phyloP scores from a whole-genome alignment of 768 basidiomycete species.

The Hydnum rufescens region DNA sequence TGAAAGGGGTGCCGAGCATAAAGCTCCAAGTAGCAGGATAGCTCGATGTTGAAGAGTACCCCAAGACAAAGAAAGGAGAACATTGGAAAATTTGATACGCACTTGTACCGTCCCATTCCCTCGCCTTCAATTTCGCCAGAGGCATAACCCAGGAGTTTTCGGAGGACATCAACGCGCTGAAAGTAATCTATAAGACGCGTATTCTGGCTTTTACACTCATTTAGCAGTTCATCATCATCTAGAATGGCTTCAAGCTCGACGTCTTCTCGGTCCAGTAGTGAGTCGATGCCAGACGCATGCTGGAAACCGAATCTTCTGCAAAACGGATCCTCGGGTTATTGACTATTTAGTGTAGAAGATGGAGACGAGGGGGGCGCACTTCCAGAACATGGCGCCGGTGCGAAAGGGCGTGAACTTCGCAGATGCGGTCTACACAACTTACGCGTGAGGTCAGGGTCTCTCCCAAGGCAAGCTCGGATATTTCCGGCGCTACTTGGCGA shows the following conservation, averaged over 20 bases:
- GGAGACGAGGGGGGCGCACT: too few relatives aligned
- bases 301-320: constrained; percentile 69
- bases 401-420: too few relatives aligned
- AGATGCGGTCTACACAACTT: too few relatives aligned
- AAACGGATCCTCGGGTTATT: too few relatives aligned
- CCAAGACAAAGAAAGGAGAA: constrained; percentile 1
- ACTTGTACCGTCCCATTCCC: constrained; percentile 68
- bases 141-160: constrained; percentile 66
- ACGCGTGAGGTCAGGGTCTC: too few relatives aligned
- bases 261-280: constrained; percentile 75
- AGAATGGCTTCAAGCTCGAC: constrained; percentile 78
- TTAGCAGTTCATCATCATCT: constrained; percentile 82
- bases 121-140: constrained; percentile 71
- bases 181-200: constrained; percentile 77
- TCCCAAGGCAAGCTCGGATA: too few relatives aligned
- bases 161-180: constrained; percentile 58
- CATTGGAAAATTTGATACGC: constrained; percentile 17
- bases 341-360: too few relatives aligned
- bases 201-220: constrained; percentile 92
- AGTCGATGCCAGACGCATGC: constrained; percentile 77
- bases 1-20: constrained; percentile 6
- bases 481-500: too few relatives aligned
- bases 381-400: too few relatives aligned
- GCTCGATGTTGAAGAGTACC: constrained; percentile 1
- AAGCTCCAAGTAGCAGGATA: constrained; percentile 10